Conservation (phyloP, 1,284 basidiomycete species). For the Microbotryomycetes sp. region DNA sequence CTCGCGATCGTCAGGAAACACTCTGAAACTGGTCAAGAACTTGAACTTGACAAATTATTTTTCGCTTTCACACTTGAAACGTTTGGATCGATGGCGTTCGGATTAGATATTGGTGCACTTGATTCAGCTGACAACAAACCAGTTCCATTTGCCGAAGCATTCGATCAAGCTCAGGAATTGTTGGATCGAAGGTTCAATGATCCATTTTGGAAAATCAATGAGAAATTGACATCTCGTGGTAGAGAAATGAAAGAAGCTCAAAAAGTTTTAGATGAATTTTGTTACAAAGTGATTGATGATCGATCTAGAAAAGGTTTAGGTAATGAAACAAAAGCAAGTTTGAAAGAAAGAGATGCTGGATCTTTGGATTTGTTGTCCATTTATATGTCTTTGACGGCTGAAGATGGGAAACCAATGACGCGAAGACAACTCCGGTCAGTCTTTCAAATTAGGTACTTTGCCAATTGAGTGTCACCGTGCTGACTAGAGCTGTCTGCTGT, state of each 20-base stretch:
- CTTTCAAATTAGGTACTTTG: neutral
- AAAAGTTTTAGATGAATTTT: conserved; percentile 37
- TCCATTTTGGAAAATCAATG: conserved; percentile 30
- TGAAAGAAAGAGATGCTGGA: conserved; percentile 7
- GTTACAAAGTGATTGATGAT: conserved; percentile 36
- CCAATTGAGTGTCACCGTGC: neutral
- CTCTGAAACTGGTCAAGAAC: conserved; percentile 30
- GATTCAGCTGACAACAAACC: conserved; percentile 30
- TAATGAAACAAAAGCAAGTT: conserved; percentile 5
- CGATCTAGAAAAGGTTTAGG: conserved; percentile 14
- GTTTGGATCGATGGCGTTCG: conserved; percentile 21
- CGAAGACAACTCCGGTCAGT: conserved; percentile 18
- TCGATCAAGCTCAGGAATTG: conserved; percentile 39
- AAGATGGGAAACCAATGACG: conserved; percentile 19
- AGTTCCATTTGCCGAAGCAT: conserved; percentile 39
- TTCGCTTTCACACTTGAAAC: conserved; percentile 28
- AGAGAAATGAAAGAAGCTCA: conserved; percentile 31
- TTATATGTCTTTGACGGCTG: conserved; percentile 24
- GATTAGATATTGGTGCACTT: conserved; percentile 20
- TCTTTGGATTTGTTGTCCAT: conserved; percentile 15
- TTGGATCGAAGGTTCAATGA: conserved; percentile 32
- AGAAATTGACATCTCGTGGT: conserved; percentile 30
- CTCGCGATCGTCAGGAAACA: conserved; percentile 33
- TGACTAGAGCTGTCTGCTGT: neutral
- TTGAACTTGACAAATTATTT: conserved; percentile 23